phyloP scores from a whole-genome alignment of 2,329 filamentous ascomycete species.

The Colletotrichum tanaceti region DNA sequence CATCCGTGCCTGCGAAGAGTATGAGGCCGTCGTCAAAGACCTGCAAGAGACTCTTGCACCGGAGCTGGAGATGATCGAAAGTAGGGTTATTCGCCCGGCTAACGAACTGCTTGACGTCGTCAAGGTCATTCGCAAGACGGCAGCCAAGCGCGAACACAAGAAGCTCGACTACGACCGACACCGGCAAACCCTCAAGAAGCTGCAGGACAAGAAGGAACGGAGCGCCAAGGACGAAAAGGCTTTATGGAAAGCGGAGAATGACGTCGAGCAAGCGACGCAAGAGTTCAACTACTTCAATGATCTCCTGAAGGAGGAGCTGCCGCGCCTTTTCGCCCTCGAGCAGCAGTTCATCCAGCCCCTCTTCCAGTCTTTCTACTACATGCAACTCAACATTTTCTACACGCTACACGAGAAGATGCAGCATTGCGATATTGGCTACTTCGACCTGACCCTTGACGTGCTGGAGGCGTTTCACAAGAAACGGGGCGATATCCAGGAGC shows the following conservation, averaged over 20 bases:
- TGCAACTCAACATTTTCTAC: slow-evolving; percentile 99
- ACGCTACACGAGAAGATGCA: slow-evolving; percentile 99
- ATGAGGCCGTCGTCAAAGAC: slow-evolving; percentile 90
- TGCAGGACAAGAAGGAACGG: slow-evolving; percentile 98
- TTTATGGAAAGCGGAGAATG: slow-evolving; percentile 93
- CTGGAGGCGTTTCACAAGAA: slow-evolving; percentile 92
- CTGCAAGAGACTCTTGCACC: slow-evolving; percentile 88
- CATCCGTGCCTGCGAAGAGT: slow-evolving; percentile 95
- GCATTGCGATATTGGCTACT: slow-evolving; percentile 95
- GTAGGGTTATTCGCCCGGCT: slow-evolving; percentile 88
- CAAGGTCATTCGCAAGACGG: slow-evolving; percentile 92
- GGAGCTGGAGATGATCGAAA: slow-evolving; percentile 98
- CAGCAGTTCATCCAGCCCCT: slow-evolving; percentile 95
- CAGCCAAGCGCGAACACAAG: slow-evolving; percentile 94
- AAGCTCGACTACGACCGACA: slow-evolving; percentile 96
- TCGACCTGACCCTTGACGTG: slow-evolving; percentile 89
- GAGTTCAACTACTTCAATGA: slow-evolving; percentile 99
- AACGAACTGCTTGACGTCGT: slow-evolving; percentile 95
- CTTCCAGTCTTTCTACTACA: slow-evolving; percentile 99
- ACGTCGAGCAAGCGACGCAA: slow-evolving; percentile 90
- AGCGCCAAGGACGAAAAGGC: slow-evolving; percentile 97
- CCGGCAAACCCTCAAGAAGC: slow-evolving; percentile 84
- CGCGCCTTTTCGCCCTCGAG: slow-evolving; percentile 89
- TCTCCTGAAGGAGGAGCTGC: slow-evolving; percentile 93
- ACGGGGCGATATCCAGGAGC: slow-evolving; percentile 87